Evolutionary conservation across 805 yeast species (phyloP).

Genomic region (Pichia nakasei): DNA sequence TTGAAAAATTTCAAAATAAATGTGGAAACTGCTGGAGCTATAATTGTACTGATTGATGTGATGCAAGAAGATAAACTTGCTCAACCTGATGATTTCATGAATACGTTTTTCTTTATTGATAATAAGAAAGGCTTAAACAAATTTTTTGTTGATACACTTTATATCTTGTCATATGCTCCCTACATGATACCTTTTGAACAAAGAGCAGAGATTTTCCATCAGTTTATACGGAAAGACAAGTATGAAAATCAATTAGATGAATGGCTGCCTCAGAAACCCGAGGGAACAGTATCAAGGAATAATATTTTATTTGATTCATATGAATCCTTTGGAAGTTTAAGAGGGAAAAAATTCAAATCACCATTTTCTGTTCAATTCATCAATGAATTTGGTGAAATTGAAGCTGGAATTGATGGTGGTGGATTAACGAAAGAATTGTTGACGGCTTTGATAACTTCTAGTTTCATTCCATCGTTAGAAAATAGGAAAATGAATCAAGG

Average conservation of each 20-base stretch:
- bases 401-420: conserved; percentile 95
- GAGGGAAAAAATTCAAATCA: conserved; percentile 49
- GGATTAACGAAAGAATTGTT: conserved; percentile 89
- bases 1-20: conserved; percentile 18
- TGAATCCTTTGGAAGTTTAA: conserved; percentile 39
- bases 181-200: conserved; percentile 70
- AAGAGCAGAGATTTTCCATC: conserved; percentile 66
- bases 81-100: too few species aligned
- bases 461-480: conserved; percentile 39
- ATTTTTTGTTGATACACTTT: conserved; percentile 36
- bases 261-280: conserved; percentile 19
- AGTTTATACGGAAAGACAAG: conserved; percentile 48
- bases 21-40: too few species aligned
- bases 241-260: conserved; percentile 17
- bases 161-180: conserved; percentile 57
- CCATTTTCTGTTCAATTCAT: conserved; percentile 56
- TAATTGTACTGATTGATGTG: too few species aligned
- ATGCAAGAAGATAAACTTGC: too few species aligned
- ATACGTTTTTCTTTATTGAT: too few species aligned
- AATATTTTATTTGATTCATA: conserved; percentile 69
- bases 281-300: conserved; percentile 60
- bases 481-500: conserved; percentile 19
- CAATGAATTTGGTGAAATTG: conserved; percentile 61
- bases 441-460: conserved; percentile 62
- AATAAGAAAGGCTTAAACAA: too few species aligned